Evolutionary conservation across 1,139 yeast species (phyloP).

Genomic region (Suhomyces kunorum): DNA sequence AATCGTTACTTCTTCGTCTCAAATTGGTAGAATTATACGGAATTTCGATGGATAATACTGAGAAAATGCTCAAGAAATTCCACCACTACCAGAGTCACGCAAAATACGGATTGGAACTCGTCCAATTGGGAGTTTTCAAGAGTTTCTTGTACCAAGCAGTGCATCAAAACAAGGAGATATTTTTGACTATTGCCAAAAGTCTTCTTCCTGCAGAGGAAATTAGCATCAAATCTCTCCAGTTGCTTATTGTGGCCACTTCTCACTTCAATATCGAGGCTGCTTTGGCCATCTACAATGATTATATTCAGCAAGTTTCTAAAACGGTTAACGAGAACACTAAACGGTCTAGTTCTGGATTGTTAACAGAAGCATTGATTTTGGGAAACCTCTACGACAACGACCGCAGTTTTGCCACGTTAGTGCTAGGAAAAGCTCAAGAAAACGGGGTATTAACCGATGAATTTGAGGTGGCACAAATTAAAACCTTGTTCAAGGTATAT

Average conservation of each 20-base stretch:
- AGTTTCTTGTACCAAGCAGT: conserved; percentile 41
- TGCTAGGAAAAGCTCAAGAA: conserved; percentile 57
- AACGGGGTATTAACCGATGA: conserved; percentile 45
- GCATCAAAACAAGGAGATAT: conserved; percentile 29
- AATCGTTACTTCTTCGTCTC: conserved; percentile 28
- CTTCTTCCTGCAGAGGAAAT: conserved; percentile 36
- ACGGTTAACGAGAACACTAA: conserved; percentile 35
- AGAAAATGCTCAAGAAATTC: conserved; percentile 31
- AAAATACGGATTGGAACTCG: conserved; percentile 37
- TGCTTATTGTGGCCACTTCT: conserved; percentile 49
- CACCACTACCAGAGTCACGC: conserved; percentile 41
- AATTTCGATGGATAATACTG: conserved; percentile 31
- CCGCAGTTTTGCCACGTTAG: conserved; percentile 60
- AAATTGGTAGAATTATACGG: conserved; percentile 41
- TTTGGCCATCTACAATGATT: conserved; percentile 53
- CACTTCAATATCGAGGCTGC: conserved; percentile 47
- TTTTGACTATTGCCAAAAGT: conserved; percentile 48
- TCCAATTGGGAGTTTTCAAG: conserved; percentile 29
- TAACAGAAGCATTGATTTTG: conserved; percentile 56
- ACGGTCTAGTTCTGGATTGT: conserved; percentile 46
- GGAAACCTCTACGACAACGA: conserved; percentile 53
- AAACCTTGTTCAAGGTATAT: conserved; percentile 51
- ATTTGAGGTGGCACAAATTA: conserved; percentile 44
- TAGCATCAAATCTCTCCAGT: conserved; percentile 43
- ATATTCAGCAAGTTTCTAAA: conserved; percentile 41